Evolutionary conservation across 2,329 filamentous ascomycete genomes (phyloP).

Genomic region (Colletotrichum sp.): DNA sequence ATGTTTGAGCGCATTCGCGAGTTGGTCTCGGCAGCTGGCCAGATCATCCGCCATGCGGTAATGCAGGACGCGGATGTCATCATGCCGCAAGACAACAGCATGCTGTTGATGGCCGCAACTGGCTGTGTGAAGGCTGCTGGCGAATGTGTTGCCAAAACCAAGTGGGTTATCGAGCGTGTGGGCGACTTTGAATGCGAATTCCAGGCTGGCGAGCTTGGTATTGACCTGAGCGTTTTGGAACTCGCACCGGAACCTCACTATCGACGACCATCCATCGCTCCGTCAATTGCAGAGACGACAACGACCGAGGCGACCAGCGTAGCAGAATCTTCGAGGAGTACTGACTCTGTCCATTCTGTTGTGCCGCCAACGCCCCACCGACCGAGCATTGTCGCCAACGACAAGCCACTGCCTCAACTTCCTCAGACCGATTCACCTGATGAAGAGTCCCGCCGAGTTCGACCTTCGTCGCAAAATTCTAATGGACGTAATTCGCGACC

Average conservation of each 20-base stretch:
- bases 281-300: conserved; percentile 33
- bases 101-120: conserved; percentile 79
- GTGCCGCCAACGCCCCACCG: conserved; percentile 32
- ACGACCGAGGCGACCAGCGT: conserved; percentile 41
- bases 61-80: conserved; percentile 78
- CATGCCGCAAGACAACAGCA: conserved; percentile 77
- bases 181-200: conserved; percentile 91
- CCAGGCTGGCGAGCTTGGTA: conserved; percentile 57
- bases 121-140: conserved; percentile 88
- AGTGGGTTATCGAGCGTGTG: conserved; percentile 82
- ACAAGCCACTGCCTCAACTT: conserved; percentile 72
- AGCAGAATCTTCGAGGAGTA: conserved; percentile 41
- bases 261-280: conserved; percentile 28
- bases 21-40: conserved; percentile 79
- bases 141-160: conserved; percentile 88
- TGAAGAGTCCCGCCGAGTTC: conserved; percentile 24
- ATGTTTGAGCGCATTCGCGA: conserved; percentile 84
- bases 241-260: conserved; percentile 37
- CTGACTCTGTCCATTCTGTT: conserved; percentile 28
- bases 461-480: conserved; percentile 14
- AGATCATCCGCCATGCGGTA: conserved; percentile 74
- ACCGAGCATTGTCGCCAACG: conserved; percentile 45
- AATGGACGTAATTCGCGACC: conserved; percentile 46
- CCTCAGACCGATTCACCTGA: conserved; percentile 56
- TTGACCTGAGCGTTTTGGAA: conserved; percentile 59